Base-by-base conservation (phyloP, 2,329 filamentous ascomycete species). In the Clarireedia hainanense region DNA sequence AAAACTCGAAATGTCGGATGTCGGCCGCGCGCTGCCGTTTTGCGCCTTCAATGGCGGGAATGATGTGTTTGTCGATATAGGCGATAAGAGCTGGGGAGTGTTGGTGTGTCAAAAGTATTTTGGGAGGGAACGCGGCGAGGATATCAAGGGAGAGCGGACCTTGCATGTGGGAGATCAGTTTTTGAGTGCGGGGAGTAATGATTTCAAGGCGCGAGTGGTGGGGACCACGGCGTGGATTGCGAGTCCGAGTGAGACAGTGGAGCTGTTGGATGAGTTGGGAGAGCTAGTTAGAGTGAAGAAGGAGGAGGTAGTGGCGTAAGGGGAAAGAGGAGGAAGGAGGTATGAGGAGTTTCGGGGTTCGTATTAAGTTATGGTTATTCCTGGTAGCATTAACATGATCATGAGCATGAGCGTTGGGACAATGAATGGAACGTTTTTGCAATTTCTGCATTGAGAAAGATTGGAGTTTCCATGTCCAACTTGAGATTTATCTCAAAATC, bases 1-100 rank as follows among this genome's bases (percentile, higher is more conserved):
- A 70, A 91, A 90, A 49, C 79, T 99, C 4, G 92, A 97, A 72
- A 81, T 91, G 64, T 89, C 85, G 42, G 74, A 80, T 1, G 86
- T 86, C 30, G 87, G 86, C 1, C 72, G 75, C 43, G 63, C 68
- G 24, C 75, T 99, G 34, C 94, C 94, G 0, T 99, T 97, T 68
- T 99, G 94, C 69, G 94, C 94, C 23, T 99, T 99, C 76, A 99
- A 99, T 71, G 94, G 92, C 53, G 94, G 94, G 10, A 92, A 94
- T 60, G 94, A 99, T 70, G 91, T 97, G 43, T 99, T 99, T 72
- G 91, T 99, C 53, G 94, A 99, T 70, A 96, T 99, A 67, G 94
- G 94, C 55, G 94, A 99, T 74, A 99, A 99, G 74, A 91, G 86
- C 52, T 95, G 91, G 88, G 94, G 94, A 61, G 94, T 99, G 2